Percentiles rank a stretch among this genome's conserved stretches.
Evolutionary conservation across 2,329 filamentous ascomycete genomes (phyloP).

Genomic region (Parascedosporium putredinis): DNA sequence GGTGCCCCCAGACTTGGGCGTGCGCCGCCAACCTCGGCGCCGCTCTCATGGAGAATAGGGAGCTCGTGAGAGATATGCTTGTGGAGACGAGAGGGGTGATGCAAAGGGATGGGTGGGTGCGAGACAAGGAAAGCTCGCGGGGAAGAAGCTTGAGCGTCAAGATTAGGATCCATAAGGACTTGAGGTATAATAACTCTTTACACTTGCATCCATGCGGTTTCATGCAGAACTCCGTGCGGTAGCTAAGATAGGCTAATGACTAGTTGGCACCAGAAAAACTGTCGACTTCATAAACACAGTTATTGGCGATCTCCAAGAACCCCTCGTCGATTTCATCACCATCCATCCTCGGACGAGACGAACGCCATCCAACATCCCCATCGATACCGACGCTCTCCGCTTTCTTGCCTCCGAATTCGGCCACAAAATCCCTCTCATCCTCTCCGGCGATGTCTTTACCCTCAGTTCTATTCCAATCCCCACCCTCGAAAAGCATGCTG

Average conservation of each 20-base stretch:
- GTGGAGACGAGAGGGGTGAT: constrained; percentile 43
- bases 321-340: constrained; percentile 55
- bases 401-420: constrained; percentile 42
- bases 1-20: constrained; percentile 64
- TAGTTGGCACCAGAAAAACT: constrained; percentile 24
- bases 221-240: too few species aligned
- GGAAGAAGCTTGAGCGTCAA: constrained; percentile 58
- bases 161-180: constrained; percentile 56
- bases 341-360: constrained; percentile 56
- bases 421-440: constrained; percentile 48
- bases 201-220: too few species aligned
- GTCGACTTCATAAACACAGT: constrained; percentile 55
- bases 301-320: constrained; percentile 38
- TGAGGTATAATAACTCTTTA: too few species aligned
- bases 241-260: not conserved
- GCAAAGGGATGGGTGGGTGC: constrained; percentile 39
- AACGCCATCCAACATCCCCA: constrained; percentile 51
- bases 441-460: constrained; percentile 61
- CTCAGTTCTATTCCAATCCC: constrained; percentile 34
- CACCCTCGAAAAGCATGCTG: constrained; percentile 16
- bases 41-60: constrained; percentile 55
- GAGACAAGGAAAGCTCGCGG: constrained; percentile 29
- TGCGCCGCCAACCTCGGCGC: constrained; percentile 58
- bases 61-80: constrained; percentile 57
- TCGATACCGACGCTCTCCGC: constrained; percentile 50